Conservation (phyloP, 495 filamentous ascomycete genomes). For the Penicillium chermesinum region DNA sequence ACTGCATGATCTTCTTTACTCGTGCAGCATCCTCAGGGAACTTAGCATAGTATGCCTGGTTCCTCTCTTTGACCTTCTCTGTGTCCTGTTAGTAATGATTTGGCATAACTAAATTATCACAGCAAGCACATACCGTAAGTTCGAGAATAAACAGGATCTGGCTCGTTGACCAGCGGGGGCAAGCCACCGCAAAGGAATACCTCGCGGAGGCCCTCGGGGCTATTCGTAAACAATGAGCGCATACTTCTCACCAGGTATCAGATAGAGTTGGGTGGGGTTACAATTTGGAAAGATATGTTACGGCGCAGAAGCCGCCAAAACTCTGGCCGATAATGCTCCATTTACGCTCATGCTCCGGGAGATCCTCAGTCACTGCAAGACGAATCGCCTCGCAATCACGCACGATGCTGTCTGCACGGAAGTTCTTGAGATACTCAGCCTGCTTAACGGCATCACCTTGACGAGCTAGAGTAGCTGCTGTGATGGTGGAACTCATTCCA, state of each 20-base stretch:
- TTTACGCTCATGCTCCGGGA: constrained; percentile 63
- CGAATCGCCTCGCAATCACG: constrained; percentile 85
- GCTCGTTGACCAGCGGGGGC: constrained; percentile 62
- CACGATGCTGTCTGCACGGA: constrained; percentile 86
- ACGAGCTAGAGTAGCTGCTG: constrained; percentile 59
- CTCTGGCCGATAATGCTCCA: constrained; percentile 87
- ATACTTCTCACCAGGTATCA: not conserved
- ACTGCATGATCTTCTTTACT: constrained; percentile 60
- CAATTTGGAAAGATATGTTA: constrained; percentile 77
- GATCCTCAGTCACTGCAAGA: constrained; percentile 61
- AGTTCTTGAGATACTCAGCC: constrained; percentile 76
- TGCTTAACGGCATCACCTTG: constrained; percentile 61
- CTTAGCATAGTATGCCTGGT: constrained; percentile 75
- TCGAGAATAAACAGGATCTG: constrained; percentile 70
- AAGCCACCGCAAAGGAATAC: constrained; percentile 81
- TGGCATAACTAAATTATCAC: not conserved
- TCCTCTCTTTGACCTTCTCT: constrained; percentile 60
- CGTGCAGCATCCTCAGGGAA: constrained; percentile 75
- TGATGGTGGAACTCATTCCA: constrained; percentile 74
- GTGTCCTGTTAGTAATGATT: constrained; percentile 7
- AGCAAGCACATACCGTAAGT: constrained; percentile 56
- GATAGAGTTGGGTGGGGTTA: constrained; percentile 23
- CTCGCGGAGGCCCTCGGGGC: constrained; percentile 71
- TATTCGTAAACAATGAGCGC: constrained; percentile 13
- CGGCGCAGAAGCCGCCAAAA: constrained; percentile 81